Evolutionary conservation across 768 basidiomycete species (phyloP), one percentile per base, ranked within the genome.

Genomic region (Saitozyma sp.): DNA sequence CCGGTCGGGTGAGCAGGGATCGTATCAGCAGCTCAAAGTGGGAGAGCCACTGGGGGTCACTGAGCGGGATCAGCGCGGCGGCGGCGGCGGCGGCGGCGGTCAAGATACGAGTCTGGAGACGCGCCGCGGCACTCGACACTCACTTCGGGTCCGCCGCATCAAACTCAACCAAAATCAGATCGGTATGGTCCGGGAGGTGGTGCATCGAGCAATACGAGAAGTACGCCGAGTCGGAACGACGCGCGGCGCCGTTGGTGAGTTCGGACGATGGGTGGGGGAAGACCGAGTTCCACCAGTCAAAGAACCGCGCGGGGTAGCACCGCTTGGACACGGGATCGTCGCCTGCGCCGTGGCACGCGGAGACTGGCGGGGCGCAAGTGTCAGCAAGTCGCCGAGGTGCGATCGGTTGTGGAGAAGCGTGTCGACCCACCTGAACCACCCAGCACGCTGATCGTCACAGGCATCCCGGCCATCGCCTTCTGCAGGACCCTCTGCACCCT

Each of bases 241-340:
- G 85, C 85, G 94, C 90, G 4, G 95, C 96, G 39, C 96, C 96
- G 78, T 99, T 99, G 39, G 96, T 99, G 68, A 99, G 85, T 78
- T 98, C 94, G 2, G 92, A 92, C 0, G 90, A 91, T 0, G 95
- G 95, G 79, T 99, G 92, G 0, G 96, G 96, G 81, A 99, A 99
- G n/a, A 98, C 85, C 57, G 84, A 85, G 80, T 94, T 92, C 91
- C 95, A 96, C 95, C 96, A 99, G 52, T 88, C 83, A 83, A 98
- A 98, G 82, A 98, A 91, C 50, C 85, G 85, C 19, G 91, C 87
- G 0, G 96, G 95, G 80, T 97, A 99, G 79, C 96, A 94, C 65
- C 81, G 80, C 0, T 90, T 83, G 0, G 92, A 86, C 54, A 96
- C 83, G 8, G 91, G 92, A 74, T 94, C 89, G 75, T 94, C 89